A percentile compares a stretch with the other conserved stretches of the same genome.
These are phyloP conservation scores for Diaporthe batatas DNA, from an alignment of 2,329 filamentous ascomycete genomes.

Conservation along the genomic window DNA sequence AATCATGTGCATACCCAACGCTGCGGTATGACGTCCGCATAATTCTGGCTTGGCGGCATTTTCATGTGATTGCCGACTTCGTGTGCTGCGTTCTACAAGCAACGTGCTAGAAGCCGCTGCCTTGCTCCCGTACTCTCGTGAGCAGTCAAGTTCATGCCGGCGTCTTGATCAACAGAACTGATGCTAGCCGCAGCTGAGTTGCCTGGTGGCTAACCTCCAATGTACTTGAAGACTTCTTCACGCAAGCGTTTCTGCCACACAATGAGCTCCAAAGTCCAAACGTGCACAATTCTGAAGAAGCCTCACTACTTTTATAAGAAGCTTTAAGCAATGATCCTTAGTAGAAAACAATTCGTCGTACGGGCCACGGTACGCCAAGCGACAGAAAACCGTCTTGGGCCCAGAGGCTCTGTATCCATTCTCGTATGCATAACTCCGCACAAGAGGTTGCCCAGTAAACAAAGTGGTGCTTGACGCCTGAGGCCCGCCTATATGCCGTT, in stretches of 20 bases:
- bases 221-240: neutral
- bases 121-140: no score
- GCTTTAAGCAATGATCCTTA: neutral
- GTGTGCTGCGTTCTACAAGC: neutral
- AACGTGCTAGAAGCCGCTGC: no score
- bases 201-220: neutral
- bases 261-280: neutral
- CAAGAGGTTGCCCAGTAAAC: neutral
- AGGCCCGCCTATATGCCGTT: neutral
- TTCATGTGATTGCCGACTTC: neutral
- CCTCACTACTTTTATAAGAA: neutral
- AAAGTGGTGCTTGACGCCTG: neutral
- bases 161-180: neutral
- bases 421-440: neutral
- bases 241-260: neutral
- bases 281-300: neutral
- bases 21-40: conserved; percentile 11
- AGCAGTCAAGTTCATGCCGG: no score
- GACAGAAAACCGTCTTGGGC: neutral
- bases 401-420: neutral
- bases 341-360: neutral
- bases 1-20: neutral
- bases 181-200: neutral
- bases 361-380: neutral
- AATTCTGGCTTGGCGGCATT: neutral